These are phyloP conservation scores for Stentor coeruleus DNA, from an alignment of 73 alveolate species.

Conservation along the genomic window DNA sequence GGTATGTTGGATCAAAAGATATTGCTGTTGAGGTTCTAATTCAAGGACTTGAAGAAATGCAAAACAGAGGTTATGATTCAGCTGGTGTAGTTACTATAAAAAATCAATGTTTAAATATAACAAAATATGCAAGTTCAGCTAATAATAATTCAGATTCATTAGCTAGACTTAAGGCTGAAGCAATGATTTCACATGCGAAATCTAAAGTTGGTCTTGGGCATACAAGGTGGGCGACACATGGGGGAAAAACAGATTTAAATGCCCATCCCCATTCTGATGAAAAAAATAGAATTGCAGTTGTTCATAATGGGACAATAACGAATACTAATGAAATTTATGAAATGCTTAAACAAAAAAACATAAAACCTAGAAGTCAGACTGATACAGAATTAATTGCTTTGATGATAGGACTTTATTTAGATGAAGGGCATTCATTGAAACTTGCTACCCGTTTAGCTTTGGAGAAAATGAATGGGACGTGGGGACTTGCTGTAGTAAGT, in stretches of 20 bases:
- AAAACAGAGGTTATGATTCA: conserved; percentile 87
- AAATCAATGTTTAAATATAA: conserved; percentile 48
- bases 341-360: conserved; percentile 40
- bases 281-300: conserved; percentile 58
- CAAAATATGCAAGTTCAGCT: conserved; percentile 17
- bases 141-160: conserved; percentile 32
- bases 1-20: conserved; percentile 65
- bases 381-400: conserved; percentile 82
- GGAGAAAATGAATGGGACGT: conserved; percentile 46
- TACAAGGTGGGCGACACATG: conserved; percentile 95
- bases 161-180: conserved; percentile 39
- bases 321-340: conserved; percentile 58
- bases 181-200: conserved; percentile 59
- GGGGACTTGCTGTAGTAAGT: conserved; percentile 53
- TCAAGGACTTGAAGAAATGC: conserved; percentile 71
- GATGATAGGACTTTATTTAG: conserved; percentile 48
- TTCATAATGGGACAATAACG: conserved; percentile 80
- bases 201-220: conserved; percentile 75
- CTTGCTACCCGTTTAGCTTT: conserved; percentile 62
- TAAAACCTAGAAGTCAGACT: conserved; percentile 57
- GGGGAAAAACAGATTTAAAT: conserved; percentile 76
- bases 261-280: conserved; percentile 90
- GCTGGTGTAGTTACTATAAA: conserved; percentile 73
- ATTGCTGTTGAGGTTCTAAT: conserved; percentile 65
- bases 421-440: conserved; percentile 40